phyloP scores from a whole-genome alignment of 2,329 filamentous ascomycete species.

The Fusarium temperatum region DNA sequence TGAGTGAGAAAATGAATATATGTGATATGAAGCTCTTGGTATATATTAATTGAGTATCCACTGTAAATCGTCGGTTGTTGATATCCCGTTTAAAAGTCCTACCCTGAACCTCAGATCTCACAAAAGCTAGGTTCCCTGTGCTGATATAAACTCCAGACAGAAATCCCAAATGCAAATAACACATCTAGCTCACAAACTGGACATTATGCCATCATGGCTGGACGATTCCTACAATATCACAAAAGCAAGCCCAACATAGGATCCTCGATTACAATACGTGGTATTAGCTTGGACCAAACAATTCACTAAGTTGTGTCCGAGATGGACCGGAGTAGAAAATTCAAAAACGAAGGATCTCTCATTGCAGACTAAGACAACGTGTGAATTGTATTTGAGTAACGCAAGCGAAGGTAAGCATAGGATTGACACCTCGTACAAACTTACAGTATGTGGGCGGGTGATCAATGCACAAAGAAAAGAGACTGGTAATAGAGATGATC shows the following conservation, averaged over 20 bases:
- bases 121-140: neutral
- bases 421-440: neutral
- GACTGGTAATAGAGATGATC: neutral
- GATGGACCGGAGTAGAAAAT: neutral
- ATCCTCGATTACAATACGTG: accelerated
- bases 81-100: neutral
- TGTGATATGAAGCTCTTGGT: neutral
- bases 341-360: neutral
- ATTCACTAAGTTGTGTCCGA: neutral
- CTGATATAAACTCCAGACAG: neutral
- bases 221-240: neutral
- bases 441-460: neutral
- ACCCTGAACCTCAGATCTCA: neutral
- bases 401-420: neutral
- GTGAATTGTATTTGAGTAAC: neutral
- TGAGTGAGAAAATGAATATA: neutral
- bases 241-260: neutral
- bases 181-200: neutral
- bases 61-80: neutral
- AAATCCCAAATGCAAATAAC: neutral
- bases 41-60: neutral
- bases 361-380: neutral
- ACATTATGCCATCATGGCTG: neutral
- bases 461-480: neutral
- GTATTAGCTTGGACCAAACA: neutral